Evolutionary conservation across 1,284 basidiomycete genomes (phyloP), one percentile per base, ranked within the genome.

Genomic region (Vanrija sp.): DNA sequence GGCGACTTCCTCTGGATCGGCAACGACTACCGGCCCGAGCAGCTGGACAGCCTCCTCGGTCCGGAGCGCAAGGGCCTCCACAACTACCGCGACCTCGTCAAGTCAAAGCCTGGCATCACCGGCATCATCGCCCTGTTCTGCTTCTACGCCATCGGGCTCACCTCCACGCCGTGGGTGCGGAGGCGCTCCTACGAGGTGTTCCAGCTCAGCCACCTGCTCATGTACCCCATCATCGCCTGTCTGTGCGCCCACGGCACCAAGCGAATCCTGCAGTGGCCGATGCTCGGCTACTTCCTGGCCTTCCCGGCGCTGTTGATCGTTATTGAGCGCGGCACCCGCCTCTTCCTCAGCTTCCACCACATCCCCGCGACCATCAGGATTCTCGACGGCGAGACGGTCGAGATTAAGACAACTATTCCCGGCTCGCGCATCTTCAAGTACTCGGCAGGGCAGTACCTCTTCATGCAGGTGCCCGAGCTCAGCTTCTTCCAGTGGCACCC

Each of bases 261-360:
- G 6, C 56, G 46, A n/a, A 47, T 65, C 6, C 48, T 65, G 6
- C 65, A 67, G 48, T 59, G 50, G 47, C 63, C 65, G 5, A 67
- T 67, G 65, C 51, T 67, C 16, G 65, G 62, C 9, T 65, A 65
- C 47, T 67, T 65, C 46, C 60, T 67, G 12, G 65, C 65, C n/a
- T 65, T 67, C 51, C 65, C 65, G 14, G 61, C 65, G 4, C 54
- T 65, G 18, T 53, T 67, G 7, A 51, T 67, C 25, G 43, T 67
- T 44, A 42, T 61, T 22, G 63, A 67, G 44, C 62, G 63, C 23
- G 12, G 38, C 14, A 45, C 36, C 15, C 54, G 63, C 9, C 3
- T 65, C 18, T 12, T 47, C 6, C 25, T 56, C 23, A 63, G 65
- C 12, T 64, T 67, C 48, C 38, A 54, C 16, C 46, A 36, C 16